Base-by-base conservation (phyloP, 805 yeast genomes). In the Candida vartiovaarae region DNA sequence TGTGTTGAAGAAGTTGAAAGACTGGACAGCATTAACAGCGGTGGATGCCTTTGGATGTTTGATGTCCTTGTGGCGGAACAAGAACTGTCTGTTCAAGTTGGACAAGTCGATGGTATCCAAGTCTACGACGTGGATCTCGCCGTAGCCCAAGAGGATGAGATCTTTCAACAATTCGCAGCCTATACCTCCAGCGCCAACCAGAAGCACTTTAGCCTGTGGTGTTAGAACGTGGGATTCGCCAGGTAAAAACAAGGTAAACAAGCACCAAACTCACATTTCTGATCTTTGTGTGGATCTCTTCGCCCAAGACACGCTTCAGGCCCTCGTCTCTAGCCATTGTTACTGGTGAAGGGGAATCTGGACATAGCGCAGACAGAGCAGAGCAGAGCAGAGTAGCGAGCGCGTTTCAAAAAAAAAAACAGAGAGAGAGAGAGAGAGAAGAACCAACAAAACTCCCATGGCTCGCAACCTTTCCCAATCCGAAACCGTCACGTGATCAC, bases 131-230 rank as follows among this genome's bases (percentile, higher is more conserved):
- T 88, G 95, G 44, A 90, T 82, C 56, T 86, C 95, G 3, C 93
- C 93, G 51, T 82, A 83, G 6, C 93, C 90, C 61, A 85, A 71
- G 49, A 88, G 64, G 5, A 86, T 78, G 40, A 90, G 67, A 57
- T 90, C 84, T 59, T 90, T 90, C 45, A 90, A 67, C 37, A 90
- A 66, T 61, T 90, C 98, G 61, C 96, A 90, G 2, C 98, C 98
- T 51, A 90, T 89, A 6, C 98, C 98, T 29, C 98, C 98, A 1
- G 97, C 95, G 4, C 98, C 98, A 3, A 90, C 95, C 64, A 90
- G 67, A 28, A 90, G 66, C 10, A 89, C 86, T 49, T 77, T 82
- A 6, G 84, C 49, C 43, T 60, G 6, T 24, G 15, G 24, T 27
- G 36, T 39, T 39, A 11, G 9, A 30, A 24, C 10, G 20, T 8